These are phyloP conservation scores for Globisporangium perplexum DNA, from an alignment of 352 stramenopile genomes.

Conservation along the genomic window DNA sequence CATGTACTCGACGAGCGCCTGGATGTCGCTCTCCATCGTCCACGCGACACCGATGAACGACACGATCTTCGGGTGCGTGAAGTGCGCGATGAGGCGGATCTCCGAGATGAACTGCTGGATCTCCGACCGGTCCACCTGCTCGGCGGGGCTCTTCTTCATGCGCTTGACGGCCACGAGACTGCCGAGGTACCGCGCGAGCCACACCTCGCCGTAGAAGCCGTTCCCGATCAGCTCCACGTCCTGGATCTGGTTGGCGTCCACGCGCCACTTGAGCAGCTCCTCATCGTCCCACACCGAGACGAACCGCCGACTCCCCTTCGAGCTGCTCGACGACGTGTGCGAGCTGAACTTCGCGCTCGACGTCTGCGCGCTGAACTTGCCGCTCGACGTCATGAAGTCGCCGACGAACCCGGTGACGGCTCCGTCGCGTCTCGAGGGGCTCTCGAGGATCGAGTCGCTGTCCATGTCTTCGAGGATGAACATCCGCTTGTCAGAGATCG, in stretches of 20 bases:
- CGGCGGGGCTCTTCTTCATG: constrained; percentile 19
- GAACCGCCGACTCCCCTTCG: constrained; percentile 6
- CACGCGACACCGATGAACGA: constrained; percentile 43
- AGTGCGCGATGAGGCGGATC: constrained; percentile 35
- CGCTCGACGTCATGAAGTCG: constrained; percentile 5
- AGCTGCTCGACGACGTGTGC: neutral
- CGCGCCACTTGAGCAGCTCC: constrained; percentile 37
- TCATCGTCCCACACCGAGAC: constrained; percentile 59
- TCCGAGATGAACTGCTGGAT: constrained; percentile 42
- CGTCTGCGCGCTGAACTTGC: constrained; percentile 3
- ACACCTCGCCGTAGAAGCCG: constrained; percentile 42
- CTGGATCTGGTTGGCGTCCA: constrained; percentile 31
- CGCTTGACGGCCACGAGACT: constrained; percentile 48
- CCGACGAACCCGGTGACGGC: neutral
- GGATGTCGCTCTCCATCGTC: constrained; percentile 30
- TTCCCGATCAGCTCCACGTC: constrained; percentile 29
- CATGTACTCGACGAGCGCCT: constrained; percentile 53
- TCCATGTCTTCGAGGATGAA: constrained; percentile 14
- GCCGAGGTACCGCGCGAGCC: constrained; percentile 41
- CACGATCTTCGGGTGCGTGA: constrained; percentile 48
- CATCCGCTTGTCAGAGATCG: constrained; percentile 12
- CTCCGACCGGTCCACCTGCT: constrained; percentile 14
- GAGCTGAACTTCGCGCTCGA: constrained; percentile 5
- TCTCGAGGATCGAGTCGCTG: constrained; percentile 13
- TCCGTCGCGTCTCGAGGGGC: neutral